These are phyloP conservation scores for Bromus sterilis DNA, from an alignment of 176 grass and related monocot genomes.

Conservation along the genomic window DNA sequence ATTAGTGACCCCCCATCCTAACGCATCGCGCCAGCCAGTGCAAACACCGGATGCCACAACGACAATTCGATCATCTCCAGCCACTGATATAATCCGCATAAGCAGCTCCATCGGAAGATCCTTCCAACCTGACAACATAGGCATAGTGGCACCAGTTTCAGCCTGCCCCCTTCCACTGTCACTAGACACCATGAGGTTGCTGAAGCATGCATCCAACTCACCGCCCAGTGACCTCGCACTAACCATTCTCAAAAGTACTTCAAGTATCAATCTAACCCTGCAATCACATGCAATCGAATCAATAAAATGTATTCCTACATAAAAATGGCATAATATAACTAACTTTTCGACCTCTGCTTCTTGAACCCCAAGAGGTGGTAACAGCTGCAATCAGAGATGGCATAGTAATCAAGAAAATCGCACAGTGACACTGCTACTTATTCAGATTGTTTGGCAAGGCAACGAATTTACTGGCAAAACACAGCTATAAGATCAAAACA, in stretches of 20 bases:
- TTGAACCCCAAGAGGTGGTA: background rate
- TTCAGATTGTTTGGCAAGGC: background rate
- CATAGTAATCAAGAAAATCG: background rate
- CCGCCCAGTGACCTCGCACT: conserved; percentile 20
- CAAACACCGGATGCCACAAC: conserved; percentile 81
- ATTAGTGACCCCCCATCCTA: conserved; percentile 61
- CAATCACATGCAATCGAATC: background rate
- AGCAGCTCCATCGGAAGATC: conserved; percentile 89
- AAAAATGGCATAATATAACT: background rate
- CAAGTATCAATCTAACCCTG: conserved; percentile 6
- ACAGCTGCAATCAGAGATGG: background rate
- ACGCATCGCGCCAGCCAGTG: conserved; percentile 78
- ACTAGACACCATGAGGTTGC: conserved; percentile 46
- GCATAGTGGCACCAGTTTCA: conserved; percentile 26
- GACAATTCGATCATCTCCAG: conserved; percentile 55
- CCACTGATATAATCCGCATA: conserved; percentile 51
- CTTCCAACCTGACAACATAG: conserved; percentile 78
- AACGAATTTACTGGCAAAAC: background rate
- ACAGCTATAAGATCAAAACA: background rate
- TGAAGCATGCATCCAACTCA: conserved; percentile 57
- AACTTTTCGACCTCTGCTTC: background rate
- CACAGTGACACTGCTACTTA: background rate
- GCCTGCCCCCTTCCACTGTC: conserved; percentile 15
- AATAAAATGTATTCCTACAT: background rate
- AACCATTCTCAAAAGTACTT: conserved; percentile 39